Evolutionary conservation across 2,329 filamentous ascomycete species (phyloP), one percentile per base, ranked within the genome.

Genomic region (Rhexocercosporidium sp.): DNA sequence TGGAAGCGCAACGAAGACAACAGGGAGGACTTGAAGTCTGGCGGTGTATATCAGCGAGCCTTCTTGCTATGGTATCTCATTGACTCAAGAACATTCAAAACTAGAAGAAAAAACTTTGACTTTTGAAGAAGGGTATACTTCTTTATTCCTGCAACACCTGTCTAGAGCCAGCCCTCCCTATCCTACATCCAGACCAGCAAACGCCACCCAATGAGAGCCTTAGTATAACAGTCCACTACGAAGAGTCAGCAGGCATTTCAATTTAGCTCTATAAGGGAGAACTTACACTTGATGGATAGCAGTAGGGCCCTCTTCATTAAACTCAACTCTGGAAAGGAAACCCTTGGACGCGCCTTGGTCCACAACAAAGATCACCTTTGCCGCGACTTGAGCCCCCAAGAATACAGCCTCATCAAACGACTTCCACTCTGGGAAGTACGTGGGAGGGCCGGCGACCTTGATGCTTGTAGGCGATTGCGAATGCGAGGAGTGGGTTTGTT

Each of bases 311-410:
- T 77, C 76, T 44, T 77, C 75, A 54, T 78, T 78, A 46, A 75
- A 78, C 63, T 78, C 73, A 3, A 72, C 85, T 63, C 90, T 82
- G 5, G 85, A 90, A 82, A 93, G 86, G 77, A 90, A 92, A 0
- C 88, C 89, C 78, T 92, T 91, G 3, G 70, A 74, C 16, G 71
- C 49, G 16, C 89, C 89, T 72, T 89, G 87, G 74, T 92, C 90
- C 3, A 88, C 82, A 11, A 91, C 86, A 77, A 92, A 92, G 59
- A 92, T 80, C 25, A 92, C 88, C 79, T 91, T 92, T 8, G 89
- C 89, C 7, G 89, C 89, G 41, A 92, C 87, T 76, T 92, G 90
- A 5, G 90, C 88, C 1, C 90, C 90, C n/a, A 92, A 77, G 77
- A 92, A 92, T 1, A 83, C 81, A 0, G 87, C 87, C 72, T 92